Evolutionary conservation across 2,329 filamentous ascomycete species (phyloP).

Genomic region (Aspergillus ustus): DNA sequence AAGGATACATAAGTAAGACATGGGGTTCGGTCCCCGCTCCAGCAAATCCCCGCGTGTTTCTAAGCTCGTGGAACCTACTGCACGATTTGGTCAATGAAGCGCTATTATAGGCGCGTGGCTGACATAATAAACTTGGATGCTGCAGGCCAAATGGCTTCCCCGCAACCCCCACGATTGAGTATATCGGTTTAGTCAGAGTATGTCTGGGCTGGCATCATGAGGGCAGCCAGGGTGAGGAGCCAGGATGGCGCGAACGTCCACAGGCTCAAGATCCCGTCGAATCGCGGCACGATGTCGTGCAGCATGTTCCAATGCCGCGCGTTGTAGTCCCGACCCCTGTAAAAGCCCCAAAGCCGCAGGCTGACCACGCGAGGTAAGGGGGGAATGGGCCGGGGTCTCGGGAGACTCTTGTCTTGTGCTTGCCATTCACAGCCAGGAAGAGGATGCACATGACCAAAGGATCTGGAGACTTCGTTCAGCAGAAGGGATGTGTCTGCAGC

Average conservation of each 20-base stretch:
- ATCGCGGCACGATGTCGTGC: constrained; percentile 4
- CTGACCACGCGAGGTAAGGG: constrained; percentile 4
- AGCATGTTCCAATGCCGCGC: constrained; percentile 14
- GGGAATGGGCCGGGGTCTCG: constrained; percentile 16
- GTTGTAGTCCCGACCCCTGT: constrained; percentile 17
- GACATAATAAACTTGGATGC: constrained; percentile 1
- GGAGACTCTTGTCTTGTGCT: not conserved
- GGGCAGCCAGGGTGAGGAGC: constrained; percentile 6
- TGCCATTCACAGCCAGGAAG: constrained; percentile 14
- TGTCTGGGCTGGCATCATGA: constrained; percentile 12
- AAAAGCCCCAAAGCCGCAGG: constrained; percentile 13
- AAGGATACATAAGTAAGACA: no score
- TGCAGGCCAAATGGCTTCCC: constrained; percentile 4
- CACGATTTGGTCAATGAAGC: not conserved
- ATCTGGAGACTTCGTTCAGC: constrained; percentile 4
- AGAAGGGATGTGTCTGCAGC: no score
- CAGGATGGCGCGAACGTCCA: constrained; percentile 10
- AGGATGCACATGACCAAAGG: constrained; percentile 14
- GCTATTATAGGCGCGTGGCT: not conserved
- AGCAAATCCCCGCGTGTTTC: no score
- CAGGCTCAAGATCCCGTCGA: constrained; percentile 12
- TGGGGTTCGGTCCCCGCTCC: no score
- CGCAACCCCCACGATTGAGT: constrained; percentile 3
- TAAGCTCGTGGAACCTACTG: constrained; percentile 9
- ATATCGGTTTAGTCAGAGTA: constrained; percentile 14